These are phyloP conservation scores for Yamadazyma dushanensis DNA, from an alignment of 1,139 yeast genomes.

Conservation along the genomic window DNA sequence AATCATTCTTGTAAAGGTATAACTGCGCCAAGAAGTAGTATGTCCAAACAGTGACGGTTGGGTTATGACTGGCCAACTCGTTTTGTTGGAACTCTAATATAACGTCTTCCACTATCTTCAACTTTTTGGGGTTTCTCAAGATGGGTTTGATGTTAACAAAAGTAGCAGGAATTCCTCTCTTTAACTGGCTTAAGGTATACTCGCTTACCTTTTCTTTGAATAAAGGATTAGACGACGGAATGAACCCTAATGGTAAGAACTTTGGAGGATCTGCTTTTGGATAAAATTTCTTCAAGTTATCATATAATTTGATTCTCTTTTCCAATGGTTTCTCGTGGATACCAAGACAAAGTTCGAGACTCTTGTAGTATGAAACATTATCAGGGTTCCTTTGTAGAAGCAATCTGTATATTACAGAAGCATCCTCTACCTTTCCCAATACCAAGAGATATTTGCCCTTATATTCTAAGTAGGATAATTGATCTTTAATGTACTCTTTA, in stretches of 20 bases:
- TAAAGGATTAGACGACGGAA: constrained; percentile 50
- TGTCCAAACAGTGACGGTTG: constrained; percentile 72
- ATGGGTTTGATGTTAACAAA: constrained; percentile 84
- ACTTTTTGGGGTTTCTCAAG: constrained; percentile 55
- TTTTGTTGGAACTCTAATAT: constrained; percentile 49
- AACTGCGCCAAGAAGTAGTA: constrained; percentile 82
- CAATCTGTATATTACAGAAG: constrained; percentile 66
- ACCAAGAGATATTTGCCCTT: constrained; percentile 59
- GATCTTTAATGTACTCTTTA: constrained; percentile 59
- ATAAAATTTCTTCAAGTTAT: constrained; percentile 63
- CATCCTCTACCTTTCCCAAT: constrained; percentile 51
- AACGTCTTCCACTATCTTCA: constrained; percentile 49
- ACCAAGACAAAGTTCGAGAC: constrained; percentile 65
- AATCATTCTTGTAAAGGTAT: constrained; percentile 51
- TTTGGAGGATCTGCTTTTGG: constrained; percentile 85
- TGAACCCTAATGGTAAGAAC: constrained; percentile 73
- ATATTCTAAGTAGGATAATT: constrained; percentile 61
- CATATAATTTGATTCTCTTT: constrained; percentile 57
- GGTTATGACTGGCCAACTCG: constrained; percentile 33
- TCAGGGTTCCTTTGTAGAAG: constrained; percentile 88
- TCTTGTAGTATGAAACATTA: constrained; percentile 60
- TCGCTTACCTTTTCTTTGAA: constrained; percentile 46
- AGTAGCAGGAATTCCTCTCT: constrained; percentile 87
- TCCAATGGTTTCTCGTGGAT: constrained; percentile 28
- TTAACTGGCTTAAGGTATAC: constrained; percentile 63